Percentiles rank a stretch among this genome's conserved stretches.
Conservation (phyloP, 805 yeast genomes). For the Candida railenensis region DNA sequence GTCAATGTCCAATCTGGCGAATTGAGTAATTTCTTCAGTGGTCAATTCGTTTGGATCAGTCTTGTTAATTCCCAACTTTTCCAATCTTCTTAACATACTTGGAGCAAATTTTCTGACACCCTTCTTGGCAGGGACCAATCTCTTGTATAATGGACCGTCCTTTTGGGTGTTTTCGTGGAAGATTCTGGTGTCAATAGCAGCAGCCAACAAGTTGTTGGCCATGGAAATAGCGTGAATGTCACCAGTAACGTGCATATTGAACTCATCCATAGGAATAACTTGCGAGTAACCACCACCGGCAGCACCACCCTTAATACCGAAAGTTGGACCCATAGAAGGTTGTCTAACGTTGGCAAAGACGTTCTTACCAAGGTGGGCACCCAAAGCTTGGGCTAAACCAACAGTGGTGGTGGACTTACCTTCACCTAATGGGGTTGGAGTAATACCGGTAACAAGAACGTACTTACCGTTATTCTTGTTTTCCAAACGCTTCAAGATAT, state of each 20-base stretch:
- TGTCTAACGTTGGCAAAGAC: conserved; percentile 82
- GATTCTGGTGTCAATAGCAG: conserved; percentile 84
- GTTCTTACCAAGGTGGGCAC: conserved; percentile 68
- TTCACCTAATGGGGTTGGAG: conserved; percentile 85
- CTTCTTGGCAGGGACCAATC: conserved; percentile 74
- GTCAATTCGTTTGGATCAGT: conserved; percentile 73
- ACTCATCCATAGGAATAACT: conserved; percentile 87
- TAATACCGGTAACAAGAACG: conserved; percentile 77
- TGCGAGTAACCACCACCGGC: conserved; percentile 90
- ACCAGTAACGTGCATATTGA: conserved; percentile 83
- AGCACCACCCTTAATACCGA: conserved; percentile 88
- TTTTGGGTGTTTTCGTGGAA: conserved; percentile 79
- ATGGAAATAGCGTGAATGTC: conserved; percentile 83
- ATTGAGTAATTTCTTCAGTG: conserved; percentile 60
- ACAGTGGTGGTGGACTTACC: conserved; percentile 84
- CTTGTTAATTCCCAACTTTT: conserved; percentile 66
- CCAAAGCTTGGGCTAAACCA: conserved; percentile 78
- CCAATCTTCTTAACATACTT: conserved; percentile 65
- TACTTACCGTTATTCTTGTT: conserved; percentile 66
- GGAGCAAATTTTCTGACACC: conserved; percentile 67
- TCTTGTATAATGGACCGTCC: conserved; percentile 68
- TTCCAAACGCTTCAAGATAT: conserved; percentile 60
- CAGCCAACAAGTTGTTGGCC: conserved; percentile 79
- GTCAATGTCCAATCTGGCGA: conserved; percentile 72
- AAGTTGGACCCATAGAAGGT: conserved; percentile 88